Conservation (phyloP, 2,329 filamentous ascomycete species). For the Hymenoscyphus fructigenus region DNA sequence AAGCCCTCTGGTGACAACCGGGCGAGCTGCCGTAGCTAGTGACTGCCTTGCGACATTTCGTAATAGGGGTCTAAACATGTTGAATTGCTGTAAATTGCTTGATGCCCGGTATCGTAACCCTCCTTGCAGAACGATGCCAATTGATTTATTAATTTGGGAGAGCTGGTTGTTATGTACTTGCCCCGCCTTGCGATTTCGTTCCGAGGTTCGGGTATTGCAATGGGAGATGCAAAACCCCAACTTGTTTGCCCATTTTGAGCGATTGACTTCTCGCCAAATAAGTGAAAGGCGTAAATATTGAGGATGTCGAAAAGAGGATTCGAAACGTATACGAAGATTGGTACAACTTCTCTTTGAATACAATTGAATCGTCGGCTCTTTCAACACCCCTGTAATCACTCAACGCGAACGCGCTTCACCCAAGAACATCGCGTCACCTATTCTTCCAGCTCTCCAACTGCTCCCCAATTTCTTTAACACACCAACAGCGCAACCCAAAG, state of each 20-base stretch:
- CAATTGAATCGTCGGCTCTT: background rate
- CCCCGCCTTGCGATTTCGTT: background rate
- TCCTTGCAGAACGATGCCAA: background rate
- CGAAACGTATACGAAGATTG: background rate
- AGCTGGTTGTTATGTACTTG: background rate
- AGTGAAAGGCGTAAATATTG: background rate
- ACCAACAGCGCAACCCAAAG: slow-evolving; percentile 6
- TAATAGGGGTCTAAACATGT: slow-evolving; percentile 34
- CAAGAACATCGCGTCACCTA: slow-evolving; percentile 26
- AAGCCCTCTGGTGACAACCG: slow-evolving; percentile 27
- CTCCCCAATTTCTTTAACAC: background rate
- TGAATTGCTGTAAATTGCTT: slow-evolving; percentile 11
- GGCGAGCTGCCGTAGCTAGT: slow-evolving; percentile 22
- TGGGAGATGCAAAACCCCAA: background rate
- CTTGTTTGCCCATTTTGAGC: background rate
- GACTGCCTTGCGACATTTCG: slow-evolving; percentile 28
- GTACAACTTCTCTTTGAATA: background rate
- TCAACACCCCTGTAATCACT: slow-evolving; percentile 19
- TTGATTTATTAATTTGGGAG: background rate
- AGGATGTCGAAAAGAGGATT: background rate
- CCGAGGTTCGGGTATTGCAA: slow-evolving; percentile 1
- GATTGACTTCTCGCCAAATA: background rate
- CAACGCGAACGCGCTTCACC: slow-evolving; percentile 22
- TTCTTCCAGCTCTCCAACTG: slow-evolving; percentile 3
- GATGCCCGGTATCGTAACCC: background rate